Conservation (phyloP, 140 eudicot genomes). For the Senecio squalidus region DNA sequence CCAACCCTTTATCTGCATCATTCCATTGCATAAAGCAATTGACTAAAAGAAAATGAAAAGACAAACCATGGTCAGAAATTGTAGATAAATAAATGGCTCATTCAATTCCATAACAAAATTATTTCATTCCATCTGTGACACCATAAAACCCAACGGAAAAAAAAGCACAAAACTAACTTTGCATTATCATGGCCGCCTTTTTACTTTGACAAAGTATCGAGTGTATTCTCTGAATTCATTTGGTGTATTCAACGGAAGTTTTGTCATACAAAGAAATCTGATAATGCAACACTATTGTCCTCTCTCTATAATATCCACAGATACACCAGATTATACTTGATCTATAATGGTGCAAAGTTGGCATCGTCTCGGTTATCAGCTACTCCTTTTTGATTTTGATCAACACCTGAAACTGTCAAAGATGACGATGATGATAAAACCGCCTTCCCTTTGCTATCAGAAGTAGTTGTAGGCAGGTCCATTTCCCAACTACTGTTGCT, state of each 20-base stretch:
- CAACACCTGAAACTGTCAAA: constrained; percentile 24
- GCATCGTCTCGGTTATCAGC: constrained; percentile 3
- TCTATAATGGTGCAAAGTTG: constrained; percentile 23
- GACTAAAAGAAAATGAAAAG: too few species aligned
- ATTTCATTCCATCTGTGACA: too few species aligned
- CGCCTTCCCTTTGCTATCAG: constrained; percentile 55
- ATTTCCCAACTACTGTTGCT: constrained; percentile 14
- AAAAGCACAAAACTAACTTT: constrained; percentile 7
- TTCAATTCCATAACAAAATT: too few species aligned
- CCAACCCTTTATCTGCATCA: too few species aligned
- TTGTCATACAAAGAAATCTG: constrained; percentile 17
- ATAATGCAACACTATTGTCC: constrained; percentile 15
- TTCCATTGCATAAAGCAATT: too few species aligned
- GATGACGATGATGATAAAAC: constrained; percentile 34
- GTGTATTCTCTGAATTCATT: constrained; percentile 13
- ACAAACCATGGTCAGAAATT: too few species aligned
- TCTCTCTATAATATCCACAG: constrained; percentile 33
- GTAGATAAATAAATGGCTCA: too few species aligned
- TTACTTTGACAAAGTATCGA: constrained; percentile 1
- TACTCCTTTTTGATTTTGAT: constrained; percentile 11
- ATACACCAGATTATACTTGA: constrained; percentile 10
- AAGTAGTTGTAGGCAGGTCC: constrained; percentile 12
- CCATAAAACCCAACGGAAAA: too few species aligned
- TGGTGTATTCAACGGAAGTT: constrained; percentile 16
- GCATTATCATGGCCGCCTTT: constrained; percentile 4